phyloP scores from a whole-genome alignment of 192 early-diverging fungal species.

The Coemansia javaensis region DNA sequence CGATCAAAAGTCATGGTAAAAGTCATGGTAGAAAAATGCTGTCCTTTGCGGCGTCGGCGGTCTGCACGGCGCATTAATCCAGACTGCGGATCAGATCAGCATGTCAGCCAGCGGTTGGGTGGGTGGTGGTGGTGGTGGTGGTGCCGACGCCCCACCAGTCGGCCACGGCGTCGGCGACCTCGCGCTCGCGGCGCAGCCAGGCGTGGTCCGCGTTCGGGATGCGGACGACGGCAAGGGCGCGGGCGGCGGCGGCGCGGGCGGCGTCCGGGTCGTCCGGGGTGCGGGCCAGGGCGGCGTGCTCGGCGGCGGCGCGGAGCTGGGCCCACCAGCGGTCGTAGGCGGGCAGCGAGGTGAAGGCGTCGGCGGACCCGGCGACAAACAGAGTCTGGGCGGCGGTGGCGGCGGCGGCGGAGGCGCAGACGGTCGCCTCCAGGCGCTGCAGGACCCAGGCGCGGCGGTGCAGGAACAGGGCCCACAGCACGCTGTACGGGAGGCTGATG shows the following conservation, averaged over 20 bases:
- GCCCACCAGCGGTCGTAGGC: constrained; percentile 40
- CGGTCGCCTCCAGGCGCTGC: constrained; percentile 21
- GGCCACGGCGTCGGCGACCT: constrained; percentile 34
- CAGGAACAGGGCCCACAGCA: constrained; percentile 39
- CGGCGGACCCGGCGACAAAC: constrained; percentile 34
- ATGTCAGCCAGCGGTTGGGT: too few species aligned
- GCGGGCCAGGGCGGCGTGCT: constrained; percentile 8
- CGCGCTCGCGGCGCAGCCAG: constrained; percentile 46
- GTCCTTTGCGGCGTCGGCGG: too few species aligned
- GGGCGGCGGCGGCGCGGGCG: constrained; percentile 13
- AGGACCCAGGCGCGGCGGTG: constrained; percentile 35
- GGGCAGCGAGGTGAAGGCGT: constrained; percentile 31
- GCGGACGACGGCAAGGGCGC: constrained; percentile 22
- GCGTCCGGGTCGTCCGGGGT: neutral
- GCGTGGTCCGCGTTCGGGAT: constrained; percentile 42
- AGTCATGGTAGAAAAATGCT: too few species aligned
- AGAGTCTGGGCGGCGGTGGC: constrained; percentile 24
- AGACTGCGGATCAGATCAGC: too few species aligned
- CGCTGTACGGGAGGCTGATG: constrained; percentile 47
- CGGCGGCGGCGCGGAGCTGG: constrained; percentile 17
- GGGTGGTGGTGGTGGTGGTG: too few species aligned
- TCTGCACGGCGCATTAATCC: too few species aligned
- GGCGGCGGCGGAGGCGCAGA: constrained; percentile 16
- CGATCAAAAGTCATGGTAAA: too few species aligned
- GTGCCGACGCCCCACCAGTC: constrained; percentile 42